A percentile compares a stretch with the other conserved stretches of the same genome.
phyloP scores from a whole-genome alignment of 805 yeast species.

The Saccharomycopsis vini region DNA sequence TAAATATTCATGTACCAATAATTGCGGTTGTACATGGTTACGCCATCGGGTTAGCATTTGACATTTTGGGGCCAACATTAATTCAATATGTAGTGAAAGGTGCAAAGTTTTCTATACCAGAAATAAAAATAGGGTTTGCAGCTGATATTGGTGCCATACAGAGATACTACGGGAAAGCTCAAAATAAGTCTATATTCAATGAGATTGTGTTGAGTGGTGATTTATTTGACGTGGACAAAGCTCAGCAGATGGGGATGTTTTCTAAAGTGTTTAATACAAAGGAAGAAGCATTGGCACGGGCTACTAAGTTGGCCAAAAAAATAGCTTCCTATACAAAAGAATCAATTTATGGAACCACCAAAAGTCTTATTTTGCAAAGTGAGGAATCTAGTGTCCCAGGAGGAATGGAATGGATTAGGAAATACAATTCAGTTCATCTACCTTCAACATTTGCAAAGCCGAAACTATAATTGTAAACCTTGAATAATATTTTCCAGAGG shows the following conservation, averaged over 20 bases:
- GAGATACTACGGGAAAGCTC: slow-evolving; percentile 46
- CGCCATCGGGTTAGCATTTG: slow-evolving; percentile 58
- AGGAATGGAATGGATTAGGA: too few relatives aligned
- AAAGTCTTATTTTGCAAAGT: too few relatives aligned
- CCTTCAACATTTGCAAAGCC: too few relatives aligned
- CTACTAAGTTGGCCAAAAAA: slow-evolving; percentile 38
- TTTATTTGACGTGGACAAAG: slow-evolving; percentile 45
- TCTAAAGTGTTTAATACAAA: slow-evolving; percentile 38
- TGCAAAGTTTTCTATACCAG: slow-evolving; percentile 50
- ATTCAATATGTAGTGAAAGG: slow-evolving; percentile 49
- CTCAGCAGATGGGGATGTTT: slow-evolving; percentile 47
- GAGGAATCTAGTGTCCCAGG: too few relatives aligned
- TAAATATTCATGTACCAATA: slow-evolving; percentile 47
- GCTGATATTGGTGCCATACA: slow-evolving; percentile 78
- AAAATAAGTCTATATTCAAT: slow-evolving; percentile 47
- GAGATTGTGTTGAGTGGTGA: slow-evolving; percentile 58
- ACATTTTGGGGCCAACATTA: slow-evolving; percentile 49
- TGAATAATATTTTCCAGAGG: too few relatives aligned
- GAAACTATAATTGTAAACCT: too few relatives aligned
- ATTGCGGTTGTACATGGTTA: slow-evolving; percentile 60
- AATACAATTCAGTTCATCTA: too few relatives aligned
- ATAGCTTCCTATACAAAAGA: neutral
- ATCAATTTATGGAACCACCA: slow-evolving; percentile 12
- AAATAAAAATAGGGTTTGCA: slow-evolving; percentile 62
- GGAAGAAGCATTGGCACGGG: slow-evolving; percentile 40